A percentile compares a stretch with the other conserved stretches of the same genome.
These are phyloP conservation scores for Neoboletus brunneissimus DNA, from an alignment of 768 basidiomycete genomes.

Conservation along the genomic window DNA sequence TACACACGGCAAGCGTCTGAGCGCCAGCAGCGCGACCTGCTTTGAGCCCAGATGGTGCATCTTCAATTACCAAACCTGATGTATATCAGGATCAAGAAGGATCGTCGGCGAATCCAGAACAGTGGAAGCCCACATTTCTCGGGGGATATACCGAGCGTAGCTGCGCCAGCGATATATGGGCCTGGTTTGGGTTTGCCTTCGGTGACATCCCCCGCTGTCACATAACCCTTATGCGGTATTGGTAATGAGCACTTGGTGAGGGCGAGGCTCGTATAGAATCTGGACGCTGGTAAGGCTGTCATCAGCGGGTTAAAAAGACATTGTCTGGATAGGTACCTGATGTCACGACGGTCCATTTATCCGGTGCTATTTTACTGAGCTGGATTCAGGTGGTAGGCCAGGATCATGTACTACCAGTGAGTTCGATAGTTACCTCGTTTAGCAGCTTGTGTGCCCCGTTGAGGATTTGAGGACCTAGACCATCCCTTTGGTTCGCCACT, in stretches of 20 bases:
- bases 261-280: constrained; percentile 65
- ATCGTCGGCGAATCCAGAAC: background rate
- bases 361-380: constrained; percentile 26
- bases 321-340: constrained; percentile 44
- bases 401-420: background rate
- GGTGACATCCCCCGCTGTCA: constrained; percentile 67
- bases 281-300: constrained; percentile 53
- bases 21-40: constrained; percentile 77
- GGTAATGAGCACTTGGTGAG: constrained; percentile 62
- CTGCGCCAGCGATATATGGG: constrained; percentile 80
- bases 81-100: background rate
- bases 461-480: constrained; percentile 52
- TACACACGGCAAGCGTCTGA: constrained; percentile 77
- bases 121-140: constrained; percentile 47
- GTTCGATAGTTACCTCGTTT: constrained; percentile 39
- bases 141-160: constrained; percentile 48
- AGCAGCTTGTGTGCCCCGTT: constrained; percentile 65
- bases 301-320: background rate
- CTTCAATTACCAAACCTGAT: constrained; percentile 84
- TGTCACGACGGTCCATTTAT: constrained; percentile 79
- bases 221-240: constrained; percentile 53
- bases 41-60: constrained; percentile 80
- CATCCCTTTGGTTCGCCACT: constrained; percentile 51
- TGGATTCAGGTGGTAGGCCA: constrained; percentile 5
- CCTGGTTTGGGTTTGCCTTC: constrained; percentile 85